Base-by-base conservation (phyloP, 2,329 filamentous ascomycete genomes). In the Falciphora oryzae region DNA sequence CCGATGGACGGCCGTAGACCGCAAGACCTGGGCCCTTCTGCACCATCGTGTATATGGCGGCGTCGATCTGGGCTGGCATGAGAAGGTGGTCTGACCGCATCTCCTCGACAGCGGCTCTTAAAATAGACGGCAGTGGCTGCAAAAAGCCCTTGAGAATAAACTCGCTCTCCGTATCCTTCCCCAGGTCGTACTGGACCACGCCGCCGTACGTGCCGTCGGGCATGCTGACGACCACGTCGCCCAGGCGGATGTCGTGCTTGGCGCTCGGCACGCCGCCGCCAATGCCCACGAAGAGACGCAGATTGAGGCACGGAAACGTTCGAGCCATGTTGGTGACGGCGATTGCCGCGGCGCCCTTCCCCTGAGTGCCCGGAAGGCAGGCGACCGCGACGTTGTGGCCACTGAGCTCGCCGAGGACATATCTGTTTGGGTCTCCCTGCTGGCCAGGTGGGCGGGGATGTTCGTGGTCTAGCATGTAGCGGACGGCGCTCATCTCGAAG, bases 31-130 rank as follows among this genome's bases (percentile, higher is more conserved):
- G 16, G 38, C 38, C 38, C 38, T 44, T 44, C 16, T 44, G 35
- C 35, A 38, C 13, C 35, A 38, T 38, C 13, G 35, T 38, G 35
- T 13, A 38, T 38, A 38, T 38, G 13, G 35, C 35, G 35, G 35
- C 6, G 35, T 38, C 35, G 35, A 38, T 38, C 35, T 16, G 35
- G 35, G 35, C 35, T 16, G 35, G 35, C 35, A 14, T 38, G 16
- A 38, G 14, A 29, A 29, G 29, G 29, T 29, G 29, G 29, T 6
- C 29, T 6, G 29, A 29, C 29, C 18, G 53, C 16, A 77, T 89
- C 5, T 82, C 88, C 5, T 93, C 90, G 57, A 58, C 57, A 28
- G 57, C 57, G 18, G 27, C 16, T 58, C 22, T 58, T 16, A 58
- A 58, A 11, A 7, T 25, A 8, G 57, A 8, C 25, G 57, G 57